Conservation (phyloP, 495 filamentous ascomycete genomes). For the Physcia stellaris region DNA sequence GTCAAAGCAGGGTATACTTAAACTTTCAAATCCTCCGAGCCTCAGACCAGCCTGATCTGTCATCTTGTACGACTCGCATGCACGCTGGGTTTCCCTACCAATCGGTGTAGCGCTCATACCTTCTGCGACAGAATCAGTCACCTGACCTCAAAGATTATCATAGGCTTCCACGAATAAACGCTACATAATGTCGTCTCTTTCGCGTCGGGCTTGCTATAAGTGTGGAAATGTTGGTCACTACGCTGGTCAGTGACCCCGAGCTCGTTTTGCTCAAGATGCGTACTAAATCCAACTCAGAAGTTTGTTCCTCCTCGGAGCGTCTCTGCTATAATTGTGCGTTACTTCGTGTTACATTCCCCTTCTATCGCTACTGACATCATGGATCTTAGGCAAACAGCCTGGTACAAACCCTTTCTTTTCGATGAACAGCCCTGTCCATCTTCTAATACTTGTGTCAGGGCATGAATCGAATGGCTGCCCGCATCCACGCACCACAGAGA, state of each 20-base stretch:
- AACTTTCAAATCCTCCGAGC: not conserved
- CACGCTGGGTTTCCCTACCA: not conserved
- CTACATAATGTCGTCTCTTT: slow-evolving; percentile 59
- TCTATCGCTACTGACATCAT: not conserved
- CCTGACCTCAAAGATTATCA: not conserved
- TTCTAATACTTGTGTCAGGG: slow-evolving; percentile 42
- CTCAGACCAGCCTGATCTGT: not conserved
- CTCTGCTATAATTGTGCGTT: slow-evolving; percentile 97
- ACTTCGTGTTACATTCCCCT: not conserved
- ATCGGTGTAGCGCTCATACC: not conserved
- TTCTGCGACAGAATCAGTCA: not conserved
- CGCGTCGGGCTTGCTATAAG: slow-evolving; percentile 98
- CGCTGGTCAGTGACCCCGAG: slow-evolving; percentile 43
- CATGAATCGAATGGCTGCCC: slow-evolving; percentile 98
- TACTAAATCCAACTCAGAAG: slow-evolving; percentile 41
- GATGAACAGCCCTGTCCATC: slow-evolving; percentile 7
- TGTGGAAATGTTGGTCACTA: slow-evolving; percentile 99
- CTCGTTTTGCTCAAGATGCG: not conserved
- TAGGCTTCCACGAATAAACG: not conserved
- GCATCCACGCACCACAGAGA: slow-evolving; percentile 88
- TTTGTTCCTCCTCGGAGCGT: slow-evolving; percentile 89
- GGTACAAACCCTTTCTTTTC: slow-evolving; percentile 35
- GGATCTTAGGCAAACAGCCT: slow-evolving; percentile 65
- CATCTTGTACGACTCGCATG: not conserved
- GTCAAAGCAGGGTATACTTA: not conserved